phyloP scores from a whole-genome alignment of 768 basidiomycete genomes.

The Crepidotus variabilis region DNA sequence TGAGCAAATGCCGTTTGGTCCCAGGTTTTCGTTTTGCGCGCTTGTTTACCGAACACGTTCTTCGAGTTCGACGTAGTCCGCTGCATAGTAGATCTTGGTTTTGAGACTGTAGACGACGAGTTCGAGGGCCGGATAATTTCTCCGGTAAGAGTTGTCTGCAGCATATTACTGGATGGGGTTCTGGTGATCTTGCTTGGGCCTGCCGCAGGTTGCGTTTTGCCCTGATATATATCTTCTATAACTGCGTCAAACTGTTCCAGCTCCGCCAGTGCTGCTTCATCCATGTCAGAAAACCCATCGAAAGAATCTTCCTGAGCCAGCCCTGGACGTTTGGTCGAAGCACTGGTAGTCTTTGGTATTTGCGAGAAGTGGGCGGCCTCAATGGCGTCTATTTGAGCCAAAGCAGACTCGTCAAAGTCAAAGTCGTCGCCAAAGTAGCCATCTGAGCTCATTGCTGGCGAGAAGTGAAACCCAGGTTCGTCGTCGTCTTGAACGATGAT shows the following conservation, averaged over 20 bases:
- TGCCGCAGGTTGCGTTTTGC: constrained; percentile 36
- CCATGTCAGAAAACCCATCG: constrained; percentile 52
- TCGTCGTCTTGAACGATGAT: not conserved
- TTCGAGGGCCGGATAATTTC: constrained; percentile 39
- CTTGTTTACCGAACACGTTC: constrained; percentile 49
- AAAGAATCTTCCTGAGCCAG: constrained; percentile 33
- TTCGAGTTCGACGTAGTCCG: constrained; percentile 39
- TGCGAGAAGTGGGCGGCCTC: constrained; percentile 51
- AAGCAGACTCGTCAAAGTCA: constrained; percentile 51
- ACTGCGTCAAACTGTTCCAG: constrained; percentile 51
- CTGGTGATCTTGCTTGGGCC: constrained; percentile 32
- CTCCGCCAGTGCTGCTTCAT: constrained; percentile 51
- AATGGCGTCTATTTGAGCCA: constrained; percentile 65
- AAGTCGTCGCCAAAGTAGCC: constrained; percentile 68
- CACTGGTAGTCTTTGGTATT: constrained; percentile 6
- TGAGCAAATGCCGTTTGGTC: constrained; percentile 87
- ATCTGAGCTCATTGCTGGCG: constrained; percentile 66
- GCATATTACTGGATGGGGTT: constrained; percentile 31
- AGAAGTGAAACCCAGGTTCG: not conserved
- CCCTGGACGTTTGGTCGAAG: constrained; percentile 12
- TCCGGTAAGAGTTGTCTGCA: constrained; percentile 70
- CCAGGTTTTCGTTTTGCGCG: constrained; percentile 79
- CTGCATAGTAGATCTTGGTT: constrained; percentile 32
- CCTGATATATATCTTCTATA: constrained; percentile 44
- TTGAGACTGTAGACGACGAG: constrained; percentile 27